Percentiles rank a stretch among this genome's conserved stretches.
Conservation (phyloP, 1,139 yeast species). For the Geotrichum restrictum region DNA sequence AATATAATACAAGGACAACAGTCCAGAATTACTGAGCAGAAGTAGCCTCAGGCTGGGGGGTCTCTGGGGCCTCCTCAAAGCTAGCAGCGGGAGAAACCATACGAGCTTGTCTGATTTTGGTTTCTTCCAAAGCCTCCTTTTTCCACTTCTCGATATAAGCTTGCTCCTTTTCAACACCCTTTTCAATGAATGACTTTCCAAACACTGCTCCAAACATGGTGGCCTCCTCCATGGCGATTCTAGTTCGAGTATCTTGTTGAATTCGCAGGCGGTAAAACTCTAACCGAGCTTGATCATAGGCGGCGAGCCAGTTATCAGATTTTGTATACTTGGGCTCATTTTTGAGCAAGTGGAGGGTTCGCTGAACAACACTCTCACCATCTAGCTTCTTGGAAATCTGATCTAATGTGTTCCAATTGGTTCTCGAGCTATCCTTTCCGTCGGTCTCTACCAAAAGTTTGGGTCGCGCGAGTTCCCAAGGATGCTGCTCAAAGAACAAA, state of each 20-base stretch:
- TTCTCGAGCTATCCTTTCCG: conserved; percentile 50
- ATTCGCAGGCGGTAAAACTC: conserved; percentile 86
- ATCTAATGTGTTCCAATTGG: conserved; percentile 75
- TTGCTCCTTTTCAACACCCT: conserved; percentile 71
- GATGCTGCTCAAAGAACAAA: conserved; percentile 85
- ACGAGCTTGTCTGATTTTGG: conserved; percentile 32
- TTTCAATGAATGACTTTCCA: conserved; percentile 56
- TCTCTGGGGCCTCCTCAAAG: conserved; percentile 7
- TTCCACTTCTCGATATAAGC: conserved; percentile 69
- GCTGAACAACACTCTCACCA: conserved; percentile 92
- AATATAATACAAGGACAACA: not conserved
- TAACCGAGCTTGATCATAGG: conserved; percentile 80
- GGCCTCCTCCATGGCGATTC: conserved; percentile 79
- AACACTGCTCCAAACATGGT: conserved; percentile 78
- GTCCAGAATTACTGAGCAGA: not conserved
- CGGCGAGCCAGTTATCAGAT: conserved; percentile 49
- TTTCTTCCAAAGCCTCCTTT: conserved; percentile 49
- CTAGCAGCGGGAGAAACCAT: conserved; percentile 21
- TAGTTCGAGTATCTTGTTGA: conserved; percentile 72
- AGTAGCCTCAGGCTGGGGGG: conserved; percentile 1
- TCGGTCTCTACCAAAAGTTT: conserved; percentile 73
- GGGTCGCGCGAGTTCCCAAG: conserved; percentile 98
- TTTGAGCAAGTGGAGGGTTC: conserved; percentile 68
- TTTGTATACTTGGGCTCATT: conserved; percentile 37
- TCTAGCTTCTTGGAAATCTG: conserved; percentile 74